These are phyloP conservation scores for Cyclotella atomus DNA, from an alignment of 108 stramenopile genomes.

Conservation along the genomic window DNA sequence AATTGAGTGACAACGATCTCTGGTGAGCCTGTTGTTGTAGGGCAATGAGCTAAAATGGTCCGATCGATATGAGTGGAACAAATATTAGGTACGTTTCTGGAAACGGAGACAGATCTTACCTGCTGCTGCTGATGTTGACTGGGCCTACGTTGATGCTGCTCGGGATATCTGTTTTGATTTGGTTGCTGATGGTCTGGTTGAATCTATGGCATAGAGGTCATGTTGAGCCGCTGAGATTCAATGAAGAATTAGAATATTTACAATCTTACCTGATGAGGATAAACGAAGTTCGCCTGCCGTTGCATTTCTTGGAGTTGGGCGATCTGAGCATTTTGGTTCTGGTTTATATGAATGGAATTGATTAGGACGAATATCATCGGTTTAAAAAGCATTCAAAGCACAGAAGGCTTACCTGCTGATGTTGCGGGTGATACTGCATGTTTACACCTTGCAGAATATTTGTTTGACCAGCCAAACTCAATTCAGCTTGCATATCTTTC, in stretches of 20 bases:
- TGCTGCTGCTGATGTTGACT: background rate
- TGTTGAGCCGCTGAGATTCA: background rate
- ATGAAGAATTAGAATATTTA: background rate
- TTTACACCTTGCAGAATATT: background rate
- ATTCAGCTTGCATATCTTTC: background rate
- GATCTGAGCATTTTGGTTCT: background rate
- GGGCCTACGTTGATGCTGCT: background rate
- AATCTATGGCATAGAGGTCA: no score
- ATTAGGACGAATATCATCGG: background rate
- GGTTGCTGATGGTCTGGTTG: no score
- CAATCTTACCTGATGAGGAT: constrained; percentile 7
- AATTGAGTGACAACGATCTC: background rate
- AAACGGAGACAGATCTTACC: no score
- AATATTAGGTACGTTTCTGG: no score
- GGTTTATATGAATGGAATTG: background rate
- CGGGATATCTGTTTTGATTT: background rate
- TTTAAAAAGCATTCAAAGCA: background rate
- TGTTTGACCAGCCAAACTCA: background rate
- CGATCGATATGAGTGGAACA: background rate
- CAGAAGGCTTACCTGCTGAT: constrained; percentile 4
- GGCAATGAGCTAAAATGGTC: no score
- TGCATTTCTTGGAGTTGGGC: background rate
- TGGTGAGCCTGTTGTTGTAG: background rate
- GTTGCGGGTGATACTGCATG: background rate
- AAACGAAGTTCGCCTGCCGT: background rate